These are phyloP conservation scores for Hibiscus tridactylites DNA, from an alignment of 345 rosid genomes.

Conservation along the genomic window DNA sequence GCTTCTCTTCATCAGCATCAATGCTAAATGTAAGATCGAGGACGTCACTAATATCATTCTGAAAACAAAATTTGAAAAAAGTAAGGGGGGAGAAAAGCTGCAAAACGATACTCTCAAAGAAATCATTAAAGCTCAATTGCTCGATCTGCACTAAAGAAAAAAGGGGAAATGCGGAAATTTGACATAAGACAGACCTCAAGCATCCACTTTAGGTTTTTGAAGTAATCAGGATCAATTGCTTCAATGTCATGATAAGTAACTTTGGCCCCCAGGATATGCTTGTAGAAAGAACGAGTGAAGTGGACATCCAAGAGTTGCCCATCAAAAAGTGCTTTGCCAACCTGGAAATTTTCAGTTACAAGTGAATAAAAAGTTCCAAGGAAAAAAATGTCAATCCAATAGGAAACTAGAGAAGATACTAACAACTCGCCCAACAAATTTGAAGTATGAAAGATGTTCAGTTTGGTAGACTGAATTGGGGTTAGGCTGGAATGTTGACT, in stretches of 20 bases:
- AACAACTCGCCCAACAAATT: conserved; percentile 94
- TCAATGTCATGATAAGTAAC: conserved; percentile 94
- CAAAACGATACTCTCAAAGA: background rate
- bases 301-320: conserved; percentile 95
- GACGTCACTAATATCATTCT: conserved; percentile 79
- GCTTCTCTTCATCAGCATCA: conserved; percentile 96
- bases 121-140: background rate
- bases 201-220: conserved; percentile 89
- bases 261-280: conserved; percentile 85
- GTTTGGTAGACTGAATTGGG: conserved; percentile 96
- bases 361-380: conserved; percentile 6
- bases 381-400: conserved; percentile 1
- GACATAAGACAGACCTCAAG: conserved; percentile 56
- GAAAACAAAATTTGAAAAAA: conserved; percentile 10
- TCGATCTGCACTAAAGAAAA: background rate
- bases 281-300: conserved; percentile 95
- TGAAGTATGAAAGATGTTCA: conserved; percentile 97
- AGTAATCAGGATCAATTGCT: conserved; percentile 94
- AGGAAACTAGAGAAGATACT: conserved; percentile 26
- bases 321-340: conserved; percentile 92
- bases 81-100: background rate
- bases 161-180: background rate
- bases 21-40: conserved; percentile 87
- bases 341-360: conserved; percentile 39
- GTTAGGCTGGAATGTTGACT: conserved; percentile 95